Percentiles rank a stretch among this genome's conserved stretches.
phyloP scores from a whole-genome alignment of 768 basidiomycete species.

The Lanmaoa rubissima region DNA sequence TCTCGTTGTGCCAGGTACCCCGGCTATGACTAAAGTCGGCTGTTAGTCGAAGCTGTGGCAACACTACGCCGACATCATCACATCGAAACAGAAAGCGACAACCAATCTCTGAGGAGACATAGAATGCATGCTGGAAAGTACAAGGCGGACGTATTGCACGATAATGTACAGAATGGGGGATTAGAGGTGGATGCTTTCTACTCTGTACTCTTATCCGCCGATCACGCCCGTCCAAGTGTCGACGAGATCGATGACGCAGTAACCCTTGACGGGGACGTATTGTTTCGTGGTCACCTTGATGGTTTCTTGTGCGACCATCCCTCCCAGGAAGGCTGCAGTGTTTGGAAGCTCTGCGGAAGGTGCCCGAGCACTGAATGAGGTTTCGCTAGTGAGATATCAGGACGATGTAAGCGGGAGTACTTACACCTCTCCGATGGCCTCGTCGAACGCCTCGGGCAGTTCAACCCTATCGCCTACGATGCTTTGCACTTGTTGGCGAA shows the following conservation, averaged over 20 bases:
- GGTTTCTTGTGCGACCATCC: conserved; percentile 91
- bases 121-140: background rate
- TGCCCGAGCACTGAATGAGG: conserved; percentile 59
- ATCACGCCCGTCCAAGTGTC: conserved; percentile 72
- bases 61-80: background rate
- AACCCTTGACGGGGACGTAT: conserved; percentile 87
- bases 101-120: background rate
- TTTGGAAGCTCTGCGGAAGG: conserved; percentile 88
- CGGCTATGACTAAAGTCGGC: no score
- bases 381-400: background rate
- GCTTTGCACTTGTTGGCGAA: conserved; percentile 49
- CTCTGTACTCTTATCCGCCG: conserved; percentile 16
- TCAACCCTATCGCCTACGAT: conserved; percentile 49
- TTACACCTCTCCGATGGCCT: conserved; percentile 78
- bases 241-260: conserved; percentile 81
- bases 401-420: conserved; percentile 28
- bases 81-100: background rate
- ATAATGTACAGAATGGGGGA: background rate
- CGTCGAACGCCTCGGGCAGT: conserved; percentile 54
- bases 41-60: no score
- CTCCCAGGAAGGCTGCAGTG: conserved; percentile 90
- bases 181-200: background rate
- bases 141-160: background rate
- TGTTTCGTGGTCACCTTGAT: conserved; percentile 98
- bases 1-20: no score